A percentile compares a stretch with the other conserved stretches of the same genome.
Conservation (phyloP, 2,329 filamentous ascomycete genomes). For the Pseudogymnoascus sp. region DNA sequence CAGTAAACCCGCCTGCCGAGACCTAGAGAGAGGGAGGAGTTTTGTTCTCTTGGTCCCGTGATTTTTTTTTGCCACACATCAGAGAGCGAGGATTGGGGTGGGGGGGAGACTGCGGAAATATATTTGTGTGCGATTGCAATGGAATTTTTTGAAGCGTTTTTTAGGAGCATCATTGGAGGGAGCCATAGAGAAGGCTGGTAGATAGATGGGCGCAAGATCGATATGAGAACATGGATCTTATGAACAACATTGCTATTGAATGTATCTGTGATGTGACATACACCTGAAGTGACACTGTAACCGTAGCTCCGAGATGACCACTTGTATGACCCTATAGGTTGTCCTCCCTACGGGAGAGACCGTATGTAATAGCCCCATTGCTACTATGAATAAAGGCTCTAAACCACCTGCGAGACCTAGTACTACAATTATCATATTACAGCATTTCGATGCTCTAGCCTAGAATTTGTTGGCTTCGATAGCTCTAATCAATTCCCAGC, state of each 20-base stretch:
- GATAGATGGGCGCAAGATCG: slow-evolving; percentile 9
- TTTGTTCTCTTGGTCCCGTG: background rate
- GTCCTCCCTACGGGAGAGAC: too few species aligned
- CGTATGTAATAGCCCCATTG: background rate
- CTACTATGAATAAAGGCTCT: background rate
- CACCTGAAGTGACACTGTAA: background rate
- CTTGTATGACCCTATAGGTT: background rate
- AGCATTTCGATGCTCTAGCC: background rate
- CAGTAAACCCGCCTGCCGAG: background rate
- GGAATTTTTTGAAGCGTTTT: slow-evolving; percentile 1
- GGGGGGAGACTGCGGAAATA: background rate
- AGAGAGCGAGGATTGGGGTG: background rate
- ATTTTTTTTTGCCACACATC: background rate
- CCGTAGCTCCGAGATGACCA: background rate
- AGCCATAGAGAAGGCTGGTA: slow-evolving; percentile 4
- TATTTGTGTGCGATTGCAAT: background rate
- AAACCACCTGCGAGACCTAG: background rate
- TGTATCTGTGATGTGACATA: background rate
- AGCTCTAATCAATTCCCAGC: background rate
- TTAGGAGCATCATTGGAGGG: slow-evolving; percentile 4
- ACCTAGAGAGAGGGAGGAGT: background rate
- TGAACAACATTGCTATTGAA: background rate
- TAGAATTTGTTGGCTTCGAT: background rate
- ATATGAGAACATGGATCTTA: slow-evolving; percentile 10
- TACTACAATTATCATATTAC: background rate